Evolutionary conservation across 2,329 filamentous ascomycete genomes (phyloP).

Genomic region (Biscogniauxia mediterranea): DNA sequence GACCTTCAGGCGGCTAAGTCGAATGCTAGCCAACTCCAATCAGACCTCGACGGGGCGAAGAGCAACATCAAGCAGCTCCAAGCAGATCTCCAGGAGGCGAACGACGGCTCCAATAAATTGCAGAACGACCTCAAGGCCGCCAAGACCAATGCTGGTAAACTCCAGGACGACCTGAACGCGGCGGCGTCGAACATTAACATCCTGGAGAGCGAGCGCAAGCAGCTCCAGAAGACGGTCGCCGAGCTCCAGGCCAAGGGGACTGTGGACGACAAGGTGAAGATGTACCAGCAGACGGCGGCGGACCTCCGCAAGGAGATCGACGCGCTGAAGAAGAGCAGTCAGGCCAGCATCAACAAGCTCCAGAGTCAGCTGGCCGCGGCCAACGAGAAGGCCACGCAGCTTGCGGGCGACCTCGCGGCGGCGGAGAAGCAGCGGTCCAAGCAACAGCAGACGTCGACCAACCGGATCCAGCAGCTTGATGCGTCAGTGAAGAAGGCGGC

Average conservation of each 20-base stretch:
- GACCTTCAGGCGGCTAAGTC: too few species aligned
- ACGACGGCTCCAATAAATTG: neutral
- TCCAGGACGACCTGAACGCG: neutral
- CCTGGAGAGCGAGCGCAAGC: neutral
- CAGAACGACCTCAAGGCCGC: neutral
- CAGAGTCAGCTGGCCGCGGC: neutral
- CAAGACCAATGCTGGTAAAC: neutral
- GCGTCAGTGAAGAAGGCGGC: neutral
- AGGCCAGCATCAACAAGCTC: neutral
- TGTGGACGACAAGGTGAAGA: neutral
- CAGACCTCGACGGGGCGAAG: neutral
- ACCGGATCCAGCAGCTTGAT: neutral
- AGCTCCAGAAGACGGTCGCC: conserved; percentile 1
- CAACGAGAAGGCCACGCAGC: neutral
- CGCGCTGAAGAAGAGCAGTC: neutral
- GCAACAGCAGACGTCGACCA: neutral
- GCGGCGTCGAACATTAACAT: neutral
- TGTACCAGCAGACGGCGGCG: neutral
- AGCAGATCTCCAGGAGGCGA: neutral
- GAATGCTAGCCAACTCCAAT: too few species aligned
- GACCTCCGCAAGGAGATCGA: neutral
- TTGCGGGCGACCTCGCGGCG: neutral
- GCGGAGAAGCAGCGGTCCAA: neutral
- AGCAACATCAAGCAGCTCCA: neutral
- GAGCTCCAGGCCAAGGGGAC: neutral